Evolutionary conservation across 1,284 basidiomycete genomes (phyloP), one percentile per base, ranked within the genome.

Genomic region (Thecaphora frezii): DNA sequence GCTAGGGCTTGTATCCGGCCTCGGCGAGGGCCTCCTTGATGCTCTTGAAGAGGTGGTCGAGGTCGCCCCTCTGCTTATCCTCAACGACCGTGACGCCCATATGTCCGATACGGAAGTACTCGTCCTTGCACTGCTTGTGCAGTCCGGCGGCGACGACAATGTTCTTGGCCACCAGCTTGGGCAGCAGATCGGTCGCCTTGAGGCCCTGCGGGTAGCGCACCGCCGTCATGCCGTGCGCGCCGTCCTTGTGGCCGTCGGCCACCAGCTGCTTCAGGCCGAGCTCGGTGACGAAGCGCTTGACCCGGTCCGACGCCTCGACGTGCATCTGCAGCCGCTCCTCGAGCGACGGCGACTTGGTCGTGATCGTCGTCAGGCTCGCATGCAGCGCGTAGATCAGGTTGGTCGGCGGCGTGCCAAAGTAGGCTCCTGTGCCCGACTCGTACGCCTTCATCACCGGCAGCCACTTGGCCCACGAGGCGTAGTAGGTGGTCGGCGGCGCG

Each of bases 381-480:
- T 90, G 86, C 79, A 91, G 90, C 0, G 94, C 90, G 81, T 93
- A 91, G 76, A 98, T 86, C 66, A 97, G 86, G 82, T 97, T 94
- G 61, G 93, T 90, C 14, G 91, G 90, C 5, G 71, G 76, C n/a
- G 69, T 76, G 41, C 58, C 73, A 56, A 76, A 75, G 67, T 77
- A 78, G 14, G 70, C 73, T 18, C 69, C 65, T 12, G 67, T 58
- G 50, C 73, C 71, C n/a, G 64, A 46, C 61, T 78, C 75, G 66
- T 77, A 77, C 13, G 76, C 71, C 68, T 75, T 76, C 76, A 78
- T 77, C 48, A 78, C 70, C 16, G 76, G 76, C 28, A 78, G 46
- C 76, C 75, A 77, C 55, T 65, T 68, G 24, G 61, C 56, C 76
- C 74, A 78, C 28, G 85, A 89, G 25, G 88, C 89, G 79, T 93